Conservation (phyloP, 2,329 filamentous ascomycete genomes). For the Cryphonectria radicalis region DNA sequence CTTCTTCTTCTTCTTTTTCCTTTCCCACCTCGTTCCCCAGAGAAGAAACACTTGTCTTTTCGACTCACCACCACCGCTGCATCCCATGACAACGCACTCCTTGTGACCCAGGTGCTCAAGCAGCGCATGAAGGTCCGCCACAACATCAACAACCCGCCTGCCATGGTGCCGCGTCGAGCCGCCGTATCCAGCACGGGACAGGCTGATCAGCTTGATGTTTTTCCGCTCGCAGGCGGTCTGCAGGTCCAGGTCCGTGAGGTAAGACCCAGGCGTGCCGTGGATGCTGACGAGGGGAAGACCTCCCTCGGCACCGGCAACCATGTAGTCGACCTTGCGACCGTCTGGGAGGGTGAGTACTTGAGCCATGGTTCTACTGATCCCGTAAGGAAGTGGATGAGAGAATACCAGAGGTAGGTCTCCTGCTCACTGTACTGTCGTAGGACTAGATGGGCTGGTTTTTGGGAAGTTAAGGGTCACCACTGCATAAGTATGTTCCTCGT, state of each 20-base stretch:
- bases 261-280: conserved; percentile 26
- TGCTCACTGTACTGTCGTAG: not conserved
- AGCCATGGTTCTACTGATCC: conserved; percentile 5
- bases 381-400: not conserved
- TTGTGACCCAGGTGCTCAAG: conserved; percentile 24
- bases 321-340: conserved; percentile 26
- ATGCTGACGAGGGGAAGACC: conserved; percentile 23
- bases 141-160: conserved; percentile 18
- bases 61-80: conserved; percentile 26
- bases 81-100: conserved; percentile 23
- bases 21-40: not conserved
- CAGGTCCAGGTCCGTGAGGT: conserved; percentile 12
- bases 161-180: conserved; percentile 19
- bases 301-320: conserved; percentile 20
- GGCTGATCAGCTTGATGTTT: conserved; percentile 23
- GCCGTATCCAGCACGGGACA: conserved; percentile 26
- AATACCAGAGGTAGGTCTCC: not conserved
- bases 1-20: too few relatives aligned
- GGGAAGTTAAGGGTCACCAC: too few relatives aligned
- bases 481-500: not conserved
- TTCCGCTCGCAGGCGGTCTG: conserved; percentile 15
- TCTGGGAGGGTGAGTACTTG: conserved; percentile 19
- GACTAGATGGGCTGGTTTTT: not conserved
- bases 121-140: conserved; percentile 24
- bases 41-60: not conserved